Conservation (phyloP, 331 rosid genomes). For the Quercus lobata region DNA sequence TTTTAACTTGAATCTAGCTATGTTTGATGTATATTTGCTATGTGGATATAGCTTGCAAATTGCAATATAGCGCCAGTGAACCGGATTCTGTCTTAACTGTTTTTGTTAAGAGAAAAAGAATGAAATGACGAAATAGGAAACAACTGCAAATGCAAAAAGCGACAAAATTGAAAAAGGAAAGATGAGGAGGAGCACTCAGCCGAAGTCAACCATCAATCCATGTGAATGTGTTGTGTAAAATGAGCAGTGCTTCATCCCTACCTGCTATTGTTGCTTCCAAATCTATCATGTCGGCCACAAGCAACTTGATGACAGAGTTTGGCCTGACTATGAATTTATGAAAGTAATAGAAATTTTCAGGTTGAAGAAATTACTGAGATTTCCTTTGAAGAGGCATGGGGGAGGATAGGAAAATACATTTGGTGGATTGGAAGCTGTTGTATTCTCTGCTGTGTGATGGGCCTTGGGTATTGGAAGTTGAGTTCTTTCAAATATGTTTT, state of each 20-base stretch:
- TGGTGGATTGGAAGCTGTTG: no score
- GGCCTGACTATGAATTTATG: neutral
- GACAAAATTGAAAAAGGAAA: neutral
- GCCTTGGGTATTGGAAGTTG: no score
- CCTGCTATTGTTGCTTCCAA: neutral
- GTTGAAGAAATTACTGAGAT: neutral
- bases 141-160: neutral
- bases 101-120: neutral
- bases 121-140: neutral
- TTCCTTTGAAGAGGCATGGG: neutral
- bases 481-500: no score
- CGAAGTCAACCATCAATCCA: neutral
- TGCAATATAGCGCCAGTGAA: neutral
- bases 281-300: neutral
- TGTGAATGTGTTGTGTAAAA: neutral
- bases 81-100: neutral
- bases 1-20: neutral
- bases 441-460: no score
- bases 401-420: no score
- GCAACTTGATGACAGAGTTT: neutral
- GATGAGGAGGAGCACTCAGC: neutral
- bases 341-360: neutral
- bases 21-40: neutral
- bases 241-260: neutral
- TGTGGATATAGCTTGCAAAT: constrained; percentile 11